Evolutionary conservation across 2,329 filamentous ascomycete genomes (phyloP), one percentile per base, ranked within the genome.

Genomic region (Diaporthe humulicola): DNA sequence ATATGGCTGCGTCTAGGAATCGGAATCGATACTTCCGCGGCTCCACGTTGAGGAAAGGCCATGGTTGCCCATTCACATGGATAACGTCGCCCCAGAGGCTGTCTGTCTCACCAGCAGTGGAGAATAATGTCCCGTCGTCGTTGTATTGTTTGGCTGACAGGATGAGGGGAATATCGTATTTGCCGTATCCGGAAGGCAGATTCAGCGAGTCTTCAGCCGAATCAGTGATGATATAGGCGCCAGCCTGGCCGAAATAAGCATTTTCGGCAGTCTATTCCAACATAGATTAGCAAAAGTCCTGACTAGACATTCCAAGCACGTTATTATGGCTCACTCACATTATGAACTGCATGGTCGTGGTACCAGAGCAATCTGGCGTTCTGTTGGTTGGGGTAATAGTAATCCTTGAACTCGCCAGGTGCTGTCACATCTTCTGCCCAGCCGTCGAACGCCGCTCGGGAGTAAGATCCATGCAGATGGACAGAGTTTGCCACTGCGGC

Each of bases 1-100:
- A 86, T 69, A 89, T 78, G n/a, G 86, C 84, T 15, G 86, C 85
- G 79, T 91, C 86, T 36, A 90, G 84, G 72, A 91, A 79, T 3
- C 90, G 83, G 77, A 92, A 86, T 28, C 89, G 88, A 80, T 92
- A 91, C 79, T 91, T 91, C 79, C 90, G 86, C 9, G 88, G 89
- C 80, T 92, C 87, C 5, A 91, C 89, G n/a, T 86, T 84, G 14
- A 90, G 77, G 76, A 85, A 91, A 3, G 90, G 90, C 90, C 90
- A 92, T 3, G 90, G 90, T 76, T 89, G 86, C 2, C 87, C 88
- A 77, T 91, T 91, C 73, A 91, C 89, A 58, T 90, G 86, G 69
- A 91, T 89, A 2, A 89, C 81, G 77, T 91, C 90, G 50, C 90
- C 90, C 78, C 86, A 90, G n/a, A 90, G 82, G 75, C 85, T 87